Evolutionary conservation across 2,329 filamentous ascomycete species (phyloP).

Genomic region (Didymella exigua): DNA sequence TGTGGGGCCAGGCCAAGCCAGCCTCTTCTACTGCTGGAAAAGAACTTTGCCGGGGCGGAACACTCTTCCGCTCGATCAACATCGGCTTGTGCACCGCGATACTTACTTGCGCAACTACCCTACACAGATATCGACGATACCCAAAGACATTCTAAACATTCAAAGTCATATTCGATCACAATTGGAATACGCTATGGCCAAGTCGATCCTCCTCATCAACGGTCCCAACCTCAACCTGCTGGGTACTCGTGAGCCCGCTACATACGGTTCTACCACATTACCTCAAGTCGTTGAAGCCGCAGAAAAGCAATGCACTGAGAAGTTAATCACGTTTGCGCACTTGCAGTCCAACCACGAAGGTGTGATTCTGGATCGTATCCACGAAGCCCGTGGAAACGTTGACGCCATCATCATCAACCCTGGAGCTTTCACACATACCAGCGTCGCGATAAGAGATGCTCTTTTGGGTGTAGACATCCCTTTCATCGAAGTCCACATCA

Average conservation of each 20-base stretch:
- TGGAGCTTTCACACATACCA: conserved; percentile 76
- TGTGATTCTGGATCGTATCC: conserved; percentile 74
- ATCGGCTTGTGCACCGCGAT: background rate
- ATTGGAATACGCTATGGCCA: conserved; percentile 37
- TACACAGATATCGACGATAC: background rate
- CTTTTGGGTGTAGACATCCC: conserved; percentile 71
- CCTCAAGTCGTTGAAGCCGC: conserved; percentile 62
- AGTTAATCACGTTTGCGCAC: conserved; percentile 59
- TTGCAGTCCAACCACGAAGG: conserved; percentile 84
- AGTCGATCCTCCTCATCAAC: conserved; percentile 72
- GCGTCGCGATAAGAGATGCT: conserved; percentile 76
- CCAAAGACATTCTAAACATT: background rate
- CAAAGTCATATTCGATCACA: background rate
- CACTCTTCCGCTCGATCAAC: conserved; percentile 1
- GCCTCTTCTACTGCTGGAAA: background rate
- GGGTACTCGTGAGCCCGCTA: conserved; percentile 72
- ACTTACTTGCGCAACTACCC: conserved; percentile 2
- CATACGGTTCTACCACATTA: conserved; percentile 75
- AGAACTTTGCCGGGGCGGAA: conserved; percentile 7
- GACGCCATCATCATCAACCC: conserved; percentile 78
- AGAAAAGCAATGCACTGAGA: conserved; percentile 55
- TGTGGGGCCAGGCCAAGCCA: conserved; percentile 2
- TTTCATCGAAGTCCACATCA: conserved; percentile 79
- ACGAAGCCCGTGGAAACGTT: conserved; percentile 63
- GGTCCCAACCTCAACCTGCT: conserved; percentile 85